These are phyloP conservation scores for Physaria fendleri DNA, from an alignment of 345 rosid genomes.

Conservation along the genomic window DNA sequence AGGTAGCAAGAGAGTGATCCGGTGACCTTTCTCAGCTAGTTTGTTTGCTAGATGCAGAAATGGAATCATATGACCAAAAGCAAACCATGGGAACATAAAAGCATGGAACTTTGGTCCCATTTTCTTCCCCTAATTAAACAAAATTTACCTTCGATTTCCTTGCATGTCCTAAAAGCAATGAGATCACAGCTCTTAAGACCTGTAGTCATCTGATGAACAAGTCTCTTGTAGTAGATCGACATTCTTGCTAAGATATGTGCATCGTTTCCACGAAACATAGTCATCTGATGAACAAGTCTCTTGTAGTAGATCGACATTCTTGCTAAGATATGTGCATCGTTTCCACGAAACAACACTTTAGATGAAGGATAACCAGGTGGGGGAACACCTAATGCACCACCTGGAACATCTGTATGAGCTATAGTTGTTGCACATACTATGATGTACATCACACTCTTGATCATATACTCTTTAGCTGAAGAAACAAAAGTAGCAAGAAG, in stretches of 20 bases:
- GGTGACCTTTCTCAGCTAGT: slow-evolving; percentile 42
- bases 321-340: not conserved
- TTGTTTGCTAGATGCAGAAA: slow-evolving; percentile 46
- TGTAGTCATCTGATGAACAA: too few relatives aligned
- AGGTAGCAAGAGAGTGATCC: slow-evolving; percentile 39
- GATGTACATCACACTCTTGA: not conserved
- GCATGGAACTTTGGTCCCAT: slow-evolving; percentile 15
- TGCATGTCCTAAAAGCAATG: slow-evolving; percentile 57
- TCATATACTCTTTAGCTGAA: not conserved
- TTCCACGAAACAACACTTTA: not conserved
- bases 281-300: not conserved
- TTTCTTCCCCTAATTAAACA: not conserved
- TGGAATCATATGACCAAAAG: slow-evolving; percentile 49
- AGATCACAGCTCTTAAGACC: slow-evolving; percentile 33
- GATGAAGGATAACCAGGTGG: slow-evolving; percentile 25
- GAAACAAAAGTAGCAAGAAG: too few relatives aligned
- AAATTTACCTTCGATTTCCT: slow-evolving; percentile 45
- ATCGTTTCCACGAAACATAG: too few relatives aligned
- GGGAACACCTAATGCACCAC: not conserved
- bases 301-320: not conserved
- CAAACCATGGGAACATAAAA: slow-evolving; percentile 54
- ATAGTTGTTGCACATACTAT: not conserved
- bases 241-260: too few relatives aligned
- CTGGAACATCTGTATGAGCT: not conserved
- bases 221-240: too few relatives aligned